phyloP scores from a whole-genome alignment of 2,329 filamentous ascomycete genomes.

The Sclerotinia spermophila region DNA sequence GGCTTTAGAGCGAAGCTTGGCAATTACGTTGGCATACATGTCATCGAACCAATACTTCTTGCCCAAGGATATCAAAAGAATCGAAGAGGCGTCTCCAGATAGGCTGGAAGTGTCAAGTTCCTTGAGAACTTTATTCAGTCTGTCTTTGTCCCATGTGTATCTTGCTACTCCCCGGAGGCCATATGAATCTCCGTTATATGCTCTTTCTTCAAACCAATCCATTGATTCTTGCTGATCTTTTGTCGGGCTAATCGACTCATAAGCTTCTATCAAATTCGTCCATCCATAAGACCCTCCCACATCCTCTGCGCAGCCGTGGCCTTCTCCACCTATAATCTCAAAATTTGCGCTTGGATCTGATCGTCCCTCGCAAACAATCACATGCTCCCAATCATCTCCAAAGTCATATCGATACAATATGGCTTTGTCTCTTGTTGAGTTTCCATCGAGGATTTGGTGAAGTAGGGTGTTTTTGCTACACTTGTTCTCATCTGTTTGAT shows the following conservation, averaged over 20 bases:
- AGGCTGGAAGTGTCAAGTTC: neutral
- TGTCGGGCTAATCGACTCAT: neutral
- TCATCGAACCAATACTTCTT: neutral
- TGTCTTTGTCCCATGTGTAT: slow-evolving; percentile 5
- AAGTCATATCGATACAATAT: neutral
- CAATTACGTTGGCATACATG: neutral
- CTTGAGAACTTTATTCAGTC: neutral
- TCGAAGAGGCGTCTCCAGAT: neutral
- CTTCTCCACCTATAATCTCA: neutral
- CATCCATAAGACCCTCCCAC: neutral
- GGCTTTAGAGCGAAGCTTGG: neutral
- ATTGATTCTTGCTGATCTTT: neutral
- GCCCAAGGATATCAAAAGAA: neutral
- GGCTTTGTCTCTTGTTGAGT: neutral
- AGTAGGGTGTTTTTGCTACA: neutral
- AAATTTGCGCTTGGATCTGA: neutral
- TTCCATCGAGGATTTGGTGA: neutral
- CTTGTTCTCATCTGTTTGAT: neutral
- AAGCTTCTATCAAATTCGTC: neutral
- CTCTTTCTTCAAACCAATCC: neutral
- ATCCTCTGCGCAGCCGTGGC: neutral
- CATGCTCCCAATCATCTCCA: neutral
- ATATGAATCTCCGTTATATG: neutral
- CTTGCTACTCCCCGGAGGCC: neutral
- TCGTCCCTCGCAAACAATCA: neutral